Evolutionary conservation across 164 flowering plant genomes (phyloP).

Genomic region (Nymphaea colorata): DNA sequence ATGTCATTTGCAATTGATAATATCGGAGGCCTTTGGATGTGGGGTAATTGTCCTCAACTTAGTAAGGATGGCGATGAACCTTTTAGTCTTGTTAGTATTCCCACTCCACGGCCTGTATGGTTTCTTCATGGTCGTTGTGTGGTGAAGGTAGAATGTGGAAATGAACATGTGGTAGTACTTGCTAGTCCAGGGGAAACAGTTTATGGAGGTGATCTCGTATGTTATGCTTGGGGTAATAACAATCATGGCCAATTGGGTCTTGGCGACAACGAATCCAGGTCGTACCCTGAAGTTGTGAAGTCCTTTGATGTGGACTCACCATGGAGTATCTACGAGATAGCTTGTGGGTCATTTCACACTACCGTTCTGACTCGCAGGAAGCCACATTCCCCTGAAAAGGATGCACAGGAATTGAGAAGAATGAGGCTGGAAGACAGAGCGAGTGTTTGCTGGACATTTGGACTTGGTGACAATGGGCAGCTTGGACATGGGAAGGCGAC

Average conservation of each 20-base stretch:
- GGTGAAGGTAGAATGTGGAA: conserved; percentile 92
- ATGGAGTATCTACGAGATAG: conserved; percentile 52
- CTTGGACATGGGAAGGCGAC: conserved; percentile 82
- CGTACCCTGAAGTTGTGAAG: conserved; percentile 40
- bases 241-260: conserved; percentile 76
- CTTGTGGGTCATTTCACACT: conserved; percentile 85
- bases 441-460: conserved; percentile 83
- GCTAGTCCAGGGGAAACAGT: conserved; percentile 57
- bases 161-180: conserved; percentile 77
- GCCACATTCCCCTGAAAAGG: conserved; percentile 7
- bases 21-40: conserved; percentile 78
- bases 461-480: conserved; percentile 86
- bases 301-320: conserved; percentile 34
- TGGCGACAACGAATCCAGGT: conserved; percentile 52
- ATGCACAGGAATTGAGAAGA: background rate
- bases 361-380: conserved; percentile 51
- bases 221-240: conserved; percentile 83
- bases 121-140: conserved; percentile 71
- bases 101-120: conserved; percentile 51
- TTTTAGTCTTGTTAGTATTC: conserved; percentile 32
- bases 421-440: conserved; percentile 11
- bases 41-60: conserved; percentile 67
- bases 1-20: conserved; percentile 83
- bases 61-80: conserved; percentile 18
- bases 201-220: conserved; percentile 42